These are phyloP conservation scores for Aspergillus floridensis DNA, from an alignment of 2,329 filamentous ascomycete genomes.

Conservation along the genomic window DNA sequence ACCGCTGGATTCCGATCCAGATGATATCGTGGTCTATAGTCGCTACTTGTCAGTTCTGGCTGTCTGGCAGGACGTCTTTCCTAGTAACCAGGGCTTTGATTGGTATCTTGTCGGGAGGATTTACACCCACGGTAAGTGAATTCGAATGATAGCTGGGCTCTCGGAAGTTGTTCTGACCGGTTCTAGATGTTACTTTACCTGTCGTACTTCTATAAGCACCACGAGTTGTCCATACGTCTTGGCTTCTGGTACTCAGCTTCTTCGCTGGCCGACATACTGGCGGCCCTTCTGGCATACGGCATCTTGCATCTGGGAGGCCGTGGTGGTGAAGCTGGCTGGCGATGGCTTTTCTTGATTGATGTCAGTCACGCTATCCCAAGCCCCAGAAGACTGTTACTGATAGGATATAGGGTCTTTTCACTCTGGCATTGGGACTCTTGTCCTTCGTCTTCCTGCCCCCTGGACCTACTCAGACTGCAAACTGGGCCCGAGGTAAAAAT, in stretches of 20 bases:
- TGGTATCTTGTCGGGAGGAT: slow-evolving; percentile 49
- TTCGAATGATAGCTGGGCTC: background rate
- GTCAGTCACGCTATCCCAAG: slow-evolving; percentile 39
- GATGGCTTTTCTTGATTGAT: slow-evolving; percentile 37
- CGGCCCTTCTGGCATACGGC: slow-evolving; percentile 44
- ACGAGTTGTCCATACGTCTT: slow-evolving; percentile 57
- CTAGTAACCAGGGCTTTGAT: slow-evolving; percentile 45
- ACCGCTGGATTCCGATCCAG: slow-evolving; percentile 56
- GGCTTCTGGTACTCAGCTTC: slow-evolving; percentile 27
- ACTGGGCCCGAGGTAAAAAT: slow-evolving; percentile 33
- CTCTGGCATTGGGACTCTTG: slow-evolving; percentile 24
- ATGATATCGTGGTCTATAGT: slow-evolving; percentile 44
- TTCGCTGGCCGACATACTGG: slow-evolving; percentile 44
- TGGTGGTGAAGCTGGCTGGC: slow-evolving; percentile 33
- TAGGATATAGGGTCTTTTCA: slow-evolving; percentile 21
- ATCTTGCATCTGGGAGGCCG: slow-evolving; percentile 36
- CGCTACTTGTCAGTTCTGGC: slow-evolving; percentile 43
- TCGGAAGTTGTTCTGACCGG: background rate
- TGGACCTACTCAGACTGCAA: slow-evolving; percentile 59
- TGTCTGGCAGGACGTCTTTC: slow-evolving; percentile 44
- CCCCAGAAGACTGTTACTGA: slow-evolving; percentile 22
- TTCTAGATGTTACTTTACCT: slow-evolving; percentile 50
- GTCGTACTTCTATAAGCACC: slow-evolving; percentile 68
- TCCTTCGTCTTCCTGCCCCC: slow-evolving; percentile 53
- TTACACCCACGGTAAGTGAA: slow-evolving; percentile 34